A percentile compares a stretch with the other conserved stretches of the same genome.
phyloP scores from a whole-genome alignment of 441 rosid species.

The Gossypium davidsonii region DNA sequence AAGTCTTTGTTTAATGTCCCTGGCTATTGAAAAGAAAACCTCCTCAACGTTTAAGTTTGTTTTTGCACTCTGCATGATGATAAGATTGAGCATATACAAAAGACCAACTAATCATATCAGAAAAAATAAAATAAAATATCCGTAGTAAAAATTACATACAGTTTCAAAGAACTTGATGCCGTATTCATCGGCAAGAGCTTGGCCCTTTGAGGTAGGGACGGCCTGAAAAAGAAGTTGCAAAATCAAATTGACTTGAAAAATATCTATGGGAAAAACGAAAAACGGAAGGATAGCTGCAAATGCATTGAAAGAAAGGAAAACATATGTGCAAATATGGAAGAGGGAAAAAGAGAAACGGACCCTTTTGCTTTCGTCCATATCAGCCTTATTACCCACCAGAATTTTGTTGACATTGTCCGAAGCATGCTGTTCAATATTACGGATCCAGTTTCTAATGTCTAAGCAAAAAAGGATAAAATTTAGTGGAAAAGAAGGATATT shows the following conservation, averaged over 20 bases:
- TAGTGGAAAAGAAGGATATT: background rate
- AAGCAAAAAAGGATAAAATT: background rate
- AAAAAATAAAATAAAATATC: background rate
- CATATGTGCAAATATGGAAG: background rate
- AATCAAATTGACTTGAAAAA: background rate
- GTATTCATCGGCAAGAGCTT: slow-evolving; percentile 24
- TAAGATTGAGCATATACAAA: background rate
- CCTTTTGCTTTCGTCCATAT: slow-evolving; percentile 73
- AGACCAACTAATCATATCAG: too few relatives aligned
- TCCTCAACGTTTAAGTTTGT: slow-evolving; percentile 22
- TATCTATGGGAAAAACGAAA: background rate
- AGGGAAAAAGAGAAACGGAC: slow-evolving; percentile 23
- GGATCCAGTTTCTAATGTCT: slow-evolving; percentile 67
- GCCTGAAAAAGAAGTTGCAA: slow-evolving; percentile 9
- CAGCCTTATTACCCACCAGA: slow-evolving; percentile 62
- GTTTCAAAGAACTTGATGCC: slow-evolving; percentile 23
- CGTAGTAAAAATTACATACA: background rate
- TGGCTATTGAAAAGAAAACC: slow-evolving; percentile 21
- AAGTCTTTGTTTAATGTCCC: slow-evolving; percentile 21
- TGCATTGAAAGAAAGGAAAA: background rate
- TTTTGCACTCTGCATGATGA: slow-evolving; percentile 18
- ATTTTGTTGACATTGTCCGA: slow-evolving; percentile 64
- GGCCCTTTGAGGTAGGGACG: slow-evolving; percentile 19
- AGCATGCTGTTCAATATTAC: slow-evolving; percentile 66
- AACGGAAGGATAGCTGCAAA: background rate